These are phyloP conservation scores for Paecilomyces variotii DNA, from an alignment of 2,329 filamentous ascomycete species.

Conservation along the genomic window DNA sequence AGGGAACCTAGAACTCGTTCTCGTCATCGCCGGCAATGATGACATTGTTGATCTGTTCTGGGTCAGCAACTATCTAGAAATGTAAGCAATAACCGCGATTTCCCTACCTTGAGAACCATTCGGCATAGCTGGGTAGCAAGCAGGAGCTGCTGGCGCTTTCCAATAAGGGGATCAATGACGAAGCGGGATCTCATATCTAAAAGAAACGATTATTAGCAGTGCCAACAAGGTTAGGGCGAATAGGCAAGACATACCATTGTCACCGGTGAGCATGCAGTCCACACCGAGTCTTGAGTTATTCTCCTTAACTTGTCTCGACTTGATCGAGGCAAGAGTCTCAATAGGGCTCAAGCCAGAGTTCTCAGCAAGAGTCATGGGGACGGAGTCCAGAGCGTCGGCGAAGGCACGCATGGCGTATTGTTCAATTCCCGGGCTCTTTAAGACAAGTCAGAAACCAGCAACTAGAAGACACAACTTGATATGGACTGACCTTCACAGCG, in stretches of 20 bases:
- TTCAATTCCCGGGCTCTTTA: constrained; percentile 80
- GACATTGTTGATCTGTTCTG: constrained; percentile 68
- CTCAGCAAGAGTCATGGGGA: constrained; percentile 94
- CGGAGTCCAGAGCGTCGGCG: constrained; percentile 81
- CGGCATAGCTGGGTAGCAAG: constrained; percentile 94
- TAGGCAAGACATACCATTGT: constrained; percentile 55
- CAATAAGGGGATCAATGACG: constrained; percentile 95
- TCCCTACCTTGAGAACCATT: constrained; percentile 82
- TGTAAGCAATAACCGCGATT: neutral
- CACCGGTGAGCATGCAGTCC: constrained; percentile 94
- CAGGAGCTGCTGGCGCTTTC: constrained; percentile 94
- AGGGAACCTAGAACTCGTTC: constrained; percentile 63
- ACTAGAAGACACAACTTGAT: neutral
- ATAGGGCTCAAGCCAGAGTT: constrained; percentile 96
- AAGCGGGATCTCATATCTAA: constrained; percentile 94
- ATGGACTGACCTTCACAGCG: constrained; percentile 59
- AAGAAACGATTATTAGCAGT: constrained; percentile 5
- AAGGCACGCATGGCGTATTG: constrained; percentile 99
- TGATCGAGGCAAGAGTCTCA: constrained; percentile 87
- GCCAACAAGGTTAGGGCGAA: neutral
- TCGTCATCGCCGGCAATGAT: constrained; percentile 84
- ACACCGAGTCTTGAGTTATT: constrained; percentile 74
- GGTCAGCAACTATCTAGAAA: constrained; percentile 9
- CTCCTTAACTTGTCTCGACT: constrained; percentile 92
- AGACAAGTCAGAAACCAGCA: constrained; percentile 6